Evolutionary conservation across 1,284 basidiomycete genomes (phyloP), one percentile per base, ranked within the genome.

Genomic region (Trametes sp.): DNA sequence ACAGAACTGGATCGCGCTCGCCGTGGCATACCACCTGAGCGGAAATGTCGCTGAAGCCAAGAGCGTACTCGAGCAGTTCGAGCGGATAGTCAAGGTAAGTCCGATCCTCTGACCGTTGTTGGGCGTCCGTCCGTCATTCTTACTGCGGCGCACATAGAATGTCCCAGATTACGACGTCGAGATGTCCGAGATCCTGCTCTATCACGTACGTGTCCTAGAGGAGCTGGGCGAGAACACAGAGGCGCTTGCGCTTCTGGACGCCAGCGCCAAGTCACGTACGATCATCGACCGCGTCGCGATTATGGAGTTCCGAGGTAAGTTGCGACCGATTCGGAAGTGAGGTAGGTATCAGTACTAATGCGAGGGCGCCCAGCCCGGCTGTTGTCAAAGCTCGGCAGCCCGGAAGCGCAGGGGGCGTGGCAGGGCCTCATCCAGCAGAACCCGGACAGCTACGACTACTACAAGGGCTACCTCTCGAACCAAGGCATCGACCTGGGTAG

Each of bases 1-100:
- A 14, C 86, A 92, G 60, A 93, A 96, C 74, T 99, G 98, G 98
- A 80, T 96, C 55, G 93, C 86, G 1, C 82, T 98, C 55, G 95
- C 96, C 16, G 86, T 98, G 26, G 94, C 96, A 1, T 91, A 96
- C 75, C 92, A 95, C 72, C 82, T 99, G 23, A 92, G 88, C 62
- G 92, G 91, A 7, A 90, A 95, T 69, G 75, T 87, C 6, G 74
- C 78, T 6, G 90, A 94, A 71, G 90, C 95, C 2, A 86, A 87
- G 69, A 85, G 87, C 33, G 87, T 94, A 1, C 77, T 97, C 50
- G 88, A 93, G 57, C 85, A 88, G 41, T 88, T 91, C 64, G 86
- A 88, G 66, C 74, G 73, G 51, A 86, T 82, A 24, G 73, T 91
- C 38, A 90, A 90, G 82, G 89, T 86, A 62, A 58, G 80, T n/a